phyloP scores from a whole-genome alignment of 805 yeast species.

The Yarrowia sp. region DNA sequence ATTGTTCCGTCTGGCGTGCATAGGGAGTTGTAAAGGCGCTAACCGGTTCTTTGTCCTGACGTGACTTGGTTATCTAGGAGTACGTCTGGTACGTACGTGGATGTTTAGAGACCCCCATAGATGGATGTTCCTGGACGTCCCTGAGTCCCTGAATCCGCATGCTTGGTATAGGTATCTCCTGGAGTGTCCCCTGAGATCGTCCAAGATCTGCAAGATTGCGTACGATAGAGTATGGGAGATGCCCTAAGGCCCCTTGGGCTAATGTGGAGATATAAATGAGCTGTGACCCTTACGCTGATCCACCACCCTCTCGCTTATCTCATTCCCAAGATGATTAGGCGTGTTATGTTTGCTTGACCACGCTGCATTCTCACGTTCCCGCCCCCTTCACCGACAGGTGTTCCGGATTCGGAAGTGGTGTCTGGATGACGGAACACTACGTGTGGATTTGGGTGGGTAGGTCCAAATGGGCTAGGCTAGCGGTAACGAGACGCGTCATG shows the following conservation, averaged over 20 bases:
- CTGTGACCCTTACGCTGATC: too few relatives aligned
- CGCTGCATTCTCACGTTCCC: constrained; percentile 9
- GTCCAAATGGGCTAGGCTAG: background rate
- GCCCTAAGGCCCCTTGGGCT: background rate
- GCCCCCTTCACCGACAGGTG: background rate
- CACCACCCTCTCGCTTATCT: background rate
- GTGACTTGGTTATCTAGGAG: background rate
- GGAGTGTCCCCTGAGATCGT: background rate
- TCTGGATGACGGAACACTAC: background rate
- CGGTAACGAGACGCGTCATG: background rate
- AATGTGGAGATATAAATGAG: too few relatives aligned
- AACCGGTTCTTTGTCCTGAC: background rate
- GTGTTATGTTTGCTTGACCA: background rate
- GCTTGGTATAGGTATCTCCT: background rate
- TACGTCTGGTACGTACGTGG: background rate
- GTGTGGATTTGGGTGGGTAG: background rate
- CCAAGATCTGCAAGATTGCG: background rate
- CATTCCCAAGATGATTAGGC: background rate
- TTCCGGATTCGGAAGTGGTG: constrained; percentile 4
- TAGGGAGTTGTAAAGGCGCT: background rate
- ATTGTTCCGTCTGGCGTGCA: constrained; percentile 10
- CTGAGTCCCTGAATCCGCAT: background rate
- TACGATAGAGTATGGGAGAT: background rate
- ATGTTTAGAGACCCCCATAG: background rate
- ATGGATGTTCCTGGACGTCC: background rate